These are phyloP conservation scores for Trichoderma sp. DNA, from an alignment of 2,329 filamentous ascomycete species.

Conservation along the genomic window DNA sequence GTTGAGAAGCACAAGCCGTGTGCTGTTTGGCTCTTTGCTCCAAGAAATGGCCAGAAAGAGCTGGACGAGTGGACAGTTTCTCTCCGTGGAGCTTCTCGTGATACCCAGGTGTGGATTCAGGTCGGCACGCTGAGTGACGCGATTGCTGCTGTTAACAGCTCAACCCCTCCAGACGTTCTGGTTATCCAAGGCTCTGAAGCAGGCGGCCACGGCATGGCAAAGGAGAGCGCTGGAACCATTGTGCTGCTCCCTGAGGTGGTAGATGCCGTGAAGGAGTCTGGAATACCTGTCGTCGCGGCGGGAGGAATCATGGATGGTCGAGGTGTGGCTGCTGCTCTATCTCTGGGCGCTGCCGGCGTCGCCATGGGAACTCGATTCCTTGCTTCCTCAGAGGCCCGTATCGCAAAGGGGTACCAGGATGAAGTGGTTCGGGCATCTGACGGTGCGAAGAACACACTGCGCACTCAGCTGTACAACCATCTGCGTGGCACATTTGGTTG, in stretches of 20 bases:
- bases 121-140: slow-evolving; percentile 49
- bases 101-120: slow-evolving; percentile 52
- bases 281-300: slow-evolving; percentile 47
- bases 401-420: slow-evolving; percentile 40
- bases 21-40: slow-evolving; percentile 49
- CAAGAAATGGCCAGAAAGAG: slow-evolving; percentile 35
- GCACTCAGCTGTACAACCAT: slow-evolving; percentile 45
- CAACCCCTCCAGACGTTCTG: slow-evolving; percentile 44
- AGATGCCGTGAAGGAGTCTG: slow-evolving; percentile 36
- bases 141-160: slow-evolving; percentile 36
- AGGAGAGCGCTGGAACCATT: slow-evolving; percentile 43
- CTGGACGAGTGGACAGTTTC: slow-evolving; percentile 43
- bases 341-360: slow-evolving; percentile 51
- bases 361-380: slow-evolving; percentile 64
- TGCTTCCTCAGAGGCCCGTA: slow-evolving; percentile 42
- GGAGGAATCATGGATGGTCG: slow-evolving; percentile 53
- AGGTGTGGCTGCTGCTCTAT: slow-evolving; percentile 47
- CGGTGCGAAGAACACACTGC: slow-evolving; percentile 38
- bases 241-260: slow-evolving; percentile 49
- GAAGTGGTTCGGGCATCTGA: slow-evolving; percentile 41
- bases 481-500: slow-evolving; percentile 42
- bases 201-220: slow-evolving; percentile 50
- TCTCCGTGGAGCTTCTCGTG: slow-evolving; percentile 39
- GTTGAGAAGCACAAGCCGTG: slow-evolving; percentile 33
- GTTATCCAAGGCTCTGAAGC: slow-evolving; percentile 53